Evolutionary conservation across 2,329 filamentous ascomycete genomes (phyloP), one percentile per base, ranked within the genome.

Genomic region (Penicillium occitanis): DNA sequence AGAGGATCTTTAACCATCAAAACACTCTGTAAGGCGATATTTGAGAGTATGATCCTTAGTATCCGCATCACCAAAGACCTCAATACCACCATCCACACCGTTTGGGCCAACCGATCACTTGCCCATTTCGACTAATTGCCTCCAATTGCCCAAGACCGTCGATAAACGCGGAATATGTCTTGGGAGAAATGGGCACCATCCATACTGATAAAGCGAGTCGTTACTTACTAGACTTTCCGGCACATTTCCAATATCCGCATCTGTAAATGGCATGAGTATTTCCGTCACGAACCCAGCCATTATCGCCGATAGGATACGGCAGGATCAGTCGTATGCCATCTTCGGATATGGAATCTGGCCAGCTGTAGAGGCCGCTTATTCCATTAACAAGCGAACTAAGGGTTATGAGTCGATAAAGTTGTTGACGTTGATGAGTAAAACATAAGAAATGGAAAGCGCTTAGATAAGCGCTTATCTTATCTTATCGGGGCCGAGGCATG

Each of bases 1-100:
- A 25, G 25, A 25, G 3, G 25, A 25, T 3, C 25, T 25, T 19
- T 11, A 22, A 11, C 44, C 44, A 48, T 22, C n/a, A 25, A 48
- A 48, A 11, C 44, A 48, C 5, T 7, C 17, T 5, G 7, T 48
- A 7, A 48, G 44, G 11, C n/a, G 59, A 69, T 71, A 73, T 66
- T 70, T 68, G 55, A 61, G 63, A 68, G 69, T 72, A 70, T 68
- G 67, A 37, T 66, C 69, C 65, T 68, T 61, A 11, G 71, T 74
- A 67, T 76, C 72, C 17, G 73, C 73, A 46, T 76, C 74, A 37
- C 66, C 68, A 35, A 73, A 75, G 44, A 73, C 75, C 8, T 73
- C 70, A 70, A 75, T 74, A 14, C 72, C 72, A 59, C 71, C 71
- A n/a, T 61, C n/a, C 5, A 74, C 71, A 3, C 74, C 73, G 17